A percentile compares a stretch with the other conserved stretches of the same genome.
Conservation (phyloP, 345 rosid genomes). For the Hibiscus syriacus region DNA sequence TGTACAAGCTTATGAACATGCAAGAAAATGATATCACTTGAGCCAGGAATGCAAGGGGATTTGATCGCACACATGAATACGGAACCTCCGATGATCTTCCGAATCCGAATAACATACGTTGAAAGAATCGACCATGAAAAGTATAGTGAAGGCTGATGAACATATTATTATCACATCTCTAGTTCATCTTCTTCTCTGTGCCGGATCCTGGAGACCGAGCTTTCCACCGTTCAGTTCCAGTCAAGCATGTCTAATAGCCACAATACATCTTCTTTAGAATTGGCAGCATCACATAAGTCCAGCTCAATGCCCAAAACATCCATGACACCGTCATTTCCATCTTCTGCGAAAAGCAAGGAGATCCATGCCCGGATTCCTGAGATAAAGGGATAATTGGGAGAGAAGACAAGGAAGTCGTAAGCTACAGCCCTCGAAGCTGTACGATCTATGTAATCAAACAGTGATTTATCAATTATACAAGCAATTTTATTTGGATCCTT, state of each 20-base stretch:
- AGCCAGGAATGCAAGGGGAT: not conserved
- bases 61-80: not conserved
- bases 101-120: not conserved
- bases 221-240: too few relatives aligned
- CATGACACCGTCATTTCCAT: conserved; percentile 40
- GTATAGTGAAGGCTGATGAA: not conserved
- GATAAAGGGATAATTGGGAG: conserved; percentile 73
- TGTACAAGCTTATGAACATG: conserved; percentile 14
- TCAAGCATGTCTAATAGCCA: too few relatives aligned
- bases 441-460: too few relatives aligned
- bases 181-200: too few relatives aligned
- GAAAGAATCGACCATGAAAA: conserved; percentile 1
- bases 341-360: conserved; percentile 71
- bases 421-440: conserved; percentile 63
- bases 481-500: conserved; percentile 69
- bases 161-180: conserved; percentile 43
- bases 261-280: conserved; percentile 74
- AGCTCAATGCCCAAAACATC: conserved; percentile 51
- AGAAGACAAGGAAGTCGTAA: conserved; percentile 72
- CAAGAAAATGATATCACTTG: not conserved
- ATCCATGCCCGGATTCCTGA: conserved; percentile 78
- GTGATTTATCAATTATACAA: conserved; percentile 49
- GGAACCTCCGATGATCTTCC: too few relatives aligned
- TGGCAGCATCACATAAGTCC: conserved; percentile 82
- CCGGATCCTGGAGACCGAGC: too few relatives aligned